A percentile compares a stretch with the other conserved stretches of the same genome.
Evolutionary conservation across 2,329 filamentous ascomycete genomes (phyloP).

Genomic region (Aschersonia sp.): DNA sequence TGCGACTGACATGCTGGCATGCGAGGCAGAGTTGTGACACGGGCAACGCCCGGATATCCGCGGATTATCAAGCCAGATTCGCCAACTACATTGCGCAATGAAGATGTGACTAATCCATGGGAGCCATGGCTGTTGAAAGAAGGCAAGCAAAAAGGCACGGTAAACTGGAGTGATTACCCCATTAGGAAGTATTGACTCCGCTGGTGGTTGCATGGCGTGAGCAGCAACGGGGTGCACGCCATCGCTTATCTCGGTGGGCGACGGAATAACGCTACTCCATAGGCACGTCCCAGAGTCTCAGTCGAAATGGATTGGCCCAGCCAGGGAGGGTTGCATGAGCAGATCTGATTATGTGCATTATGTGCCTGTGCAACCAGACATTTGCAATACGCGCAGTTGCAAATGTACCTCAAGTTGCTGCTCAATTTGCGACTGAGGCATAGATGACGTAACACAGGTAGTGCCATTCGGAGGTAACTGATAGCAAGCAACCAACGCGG

Average conservation of each 20-base stretch:
- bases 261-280: not conserved
- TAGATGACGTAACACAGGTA: too few species aligned
- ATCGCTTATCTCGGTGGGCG: not conserved
- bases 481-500: too few species aligned
- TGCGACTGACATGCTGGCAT: too few species aligned
- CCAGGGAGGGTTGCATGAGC: too few species aligned
- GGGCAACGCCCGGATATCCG: not conserved
- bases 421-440: too few species aligned
- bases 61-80: not conserved
- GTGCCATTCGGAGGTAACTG: too few species aligned
- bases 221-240: constrained; percentile 1
- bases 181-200: not conserved
- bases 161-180: not conserved
- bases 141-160: not conserved
- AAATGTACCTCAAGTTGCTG: too few species aligned
- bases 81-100: not conserved
- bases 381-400: too few species aligned
- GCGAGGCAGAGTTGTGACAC: not conserved
- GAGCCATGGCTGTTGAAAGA: not conserved
- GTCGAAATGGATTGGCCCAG: too few species aligned
- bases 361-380: too few species aligned
- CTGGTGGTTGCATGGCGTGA: constrained; percentile 1
- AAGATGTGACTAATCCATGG: not conserved
- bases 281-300: not conserved
- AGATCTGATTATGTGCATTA: too few species aligned